A percentile compares a stretch with the other conserved stretches of the same genome.
Conservation (phyloP, 371 early-diverging fungal genomes). For the Chytridium lagenaria region DNA sequence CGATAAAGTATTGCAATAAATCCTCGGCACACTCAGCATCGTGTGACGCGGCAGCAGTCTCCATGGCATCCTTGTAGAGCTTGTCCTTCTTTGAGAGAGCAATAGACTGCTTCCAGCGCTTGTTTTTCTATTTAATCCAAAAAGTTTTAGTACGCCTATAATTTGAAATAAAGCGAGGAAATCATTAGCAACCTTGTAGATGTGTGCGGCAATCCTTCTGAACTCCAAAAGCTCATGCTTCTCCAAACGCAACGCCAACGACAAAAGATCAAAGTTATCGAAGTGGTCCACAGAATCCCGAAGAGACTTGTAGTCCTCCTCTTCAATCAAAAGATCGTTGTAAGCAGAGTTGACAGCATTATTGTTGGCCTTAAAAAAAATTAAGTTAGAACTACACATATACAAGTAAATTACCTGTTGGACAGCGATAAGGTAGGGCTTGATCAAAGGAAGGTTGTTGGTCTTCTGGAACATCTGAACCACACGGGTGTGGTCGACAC, state of each 20-base stretch:
- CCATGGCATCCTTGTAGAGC: constrained; percentile 97
- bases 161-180: constrained; percentile 3
- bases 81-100: constrained; percentile 93
- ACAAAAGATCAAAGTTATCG: constrained; percentile 90
- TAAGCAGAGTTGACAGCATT: constrained; percentile 88
- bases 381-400: background rate
- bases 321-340: constrained; percentile 95
- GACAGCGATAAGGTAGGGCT: constrained; percentile 89
- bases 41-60: constrained; percentile 89
- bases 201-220: constrained; percentile 92
- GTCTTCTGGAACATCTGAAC: constrained; percentile 95
- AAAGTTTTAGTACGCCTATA: background rate
- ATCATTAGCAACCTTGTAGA: constrained; percentile 71
- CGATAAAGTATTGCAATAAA: constrained; percentile 91
- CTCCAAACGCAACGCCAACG: constrained; percentile 89
- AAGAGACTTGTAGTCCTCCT: constrained; percentile 91
- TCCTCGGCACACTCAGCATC: constrained; percentile 90
- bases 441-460: constrained; percentile 94
- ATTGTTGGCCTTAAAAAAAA: constrained; percentile 68
- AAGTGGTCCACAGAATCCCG: constrained; percentile 90
- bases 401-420: constrained; percentile 64
- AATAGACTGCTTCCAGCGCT: constrained; percentile 94
- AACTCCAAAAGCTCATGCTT: constrained; percentile 96
- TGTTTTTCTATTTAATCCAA: constrained; percentile 68
- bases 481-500: constrained; percentile 94